Evolutionary conservation across 2,329 filamentous ascomycete genomes (phyloP), one percentile per base, ranked within the genome.

Genomic region (Alternaria ethzedia): DNA sequence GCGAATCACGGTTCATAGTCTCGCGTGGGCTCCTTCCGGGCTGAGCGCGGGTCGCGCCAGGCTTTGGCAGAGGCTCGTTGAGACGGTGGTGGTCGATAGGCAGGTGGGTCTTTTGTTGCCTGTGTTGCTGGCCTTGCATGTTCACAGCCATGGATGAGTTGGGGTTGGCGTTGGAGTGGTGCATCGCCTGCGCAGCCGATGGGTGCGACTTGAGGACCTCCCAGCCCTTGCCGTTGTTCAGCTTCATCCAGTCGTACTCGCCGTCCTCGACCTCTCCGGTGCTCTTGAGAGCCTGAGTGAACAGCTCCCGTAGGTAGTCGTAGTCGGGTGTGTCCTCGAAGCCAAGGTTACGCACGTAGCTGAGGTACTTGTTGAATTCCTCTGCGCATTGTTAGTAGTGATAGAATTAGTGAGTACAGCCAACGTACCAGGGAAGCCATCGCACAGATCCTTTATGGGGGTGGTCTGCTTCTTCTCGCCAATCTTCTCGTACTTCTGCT

Each of bases 401-500:
- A 15, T 46, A 13, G 23, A 54, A 8, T n/a, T 6, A 10, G 23
- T 13, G 20, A 21, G 10, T 41, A 12, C 10, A 13, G 21, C 12
- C 3, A 30, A 79, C 82, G 44, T 84, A 89, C 88, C 88, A 70
- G 96, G 95, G 83, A 97, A 98, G 55, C 93, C 91, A 73, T 97
- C 94, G 79, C 95, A 98, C 15, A 99, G 88, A 75, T 99, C 96
- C 84, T 97, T 97, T 84, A 99, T 96, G 6, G 89, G 88, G 21
- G 96, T 98, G 0, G 95, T 97, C 84, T 98, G 96, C 86, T 99
- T 99, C 91, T 99, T 98, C 86, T 99, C 95, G 49, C 96, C 96
- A 82, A 99, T 99, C 87, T 98, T 98, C 84, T 99, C 96, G 80
- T 99, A 99, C 84, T 99, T 99, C 80, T 99, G 96, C 88, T 99